Percentiles rank a stretch among this genome's conserved stretches.
These are phyloP conservation scores for Apiospora pterosperma DNA, from an alignment of 2,329 filamentous ascomycete species.

Conservation along the genomic window DNA sequence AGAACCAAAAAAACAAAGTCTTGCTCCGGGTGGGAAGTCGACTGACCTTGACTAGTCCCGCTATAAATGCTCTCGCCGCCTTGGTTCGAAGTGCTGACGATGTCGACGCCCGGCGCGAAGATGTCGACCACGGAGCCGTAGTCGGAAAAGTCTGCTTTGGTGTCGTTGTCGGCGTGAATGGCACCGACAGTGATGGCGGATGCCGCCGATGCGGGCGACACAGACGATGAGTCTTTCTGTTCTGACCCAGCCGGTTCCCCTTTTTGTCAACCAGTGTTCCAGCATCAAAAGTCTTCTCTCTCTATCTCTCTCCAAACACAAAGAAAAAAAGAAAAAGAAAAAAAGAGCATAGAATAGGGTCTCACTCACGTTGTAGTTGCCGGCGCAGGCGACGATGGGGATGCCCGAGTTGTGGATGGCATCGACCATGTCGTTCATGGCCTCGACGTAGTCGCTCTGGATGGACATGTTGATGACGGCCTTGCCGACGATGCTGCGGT, in stretches of 20 bases:
- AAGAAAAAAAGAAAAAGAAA: background rate
- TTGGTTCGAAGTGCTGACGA: constrained; percentile 1
- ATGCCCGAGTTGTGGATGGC: constrained; percentile 12
- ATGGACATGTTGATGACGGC: constrained; percentile 22
- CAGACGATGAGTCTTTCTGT: background rate
- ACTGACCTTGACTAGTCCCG: constrained; percentile 1
- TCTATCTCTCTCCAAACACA: no score
- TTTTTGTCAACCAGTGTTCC: background rate
- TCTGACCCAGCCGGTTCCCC: background rate
- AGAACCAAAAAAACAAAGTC: no score
- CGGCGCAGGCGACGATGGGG: constrained; percentile 16
- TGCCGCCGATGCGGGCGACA: constrained; percentile 15
- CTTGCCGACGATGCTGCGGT: constrained; percentile 14
- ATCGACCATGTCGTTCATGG: constrained; percentile 14
- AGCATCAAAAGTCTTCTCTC: no score
- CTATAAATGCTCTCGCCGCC: background rate
- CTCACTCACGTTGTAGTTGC: constrained; percentile 15
- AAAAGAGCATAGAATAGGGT: constrained; percentile 7
- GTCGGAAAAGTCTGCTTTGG: constrained; percentile 14
- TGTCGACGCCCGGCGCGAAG: constrained; percentile 13
- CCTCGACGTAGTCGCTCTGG: constrained; percentile 10
- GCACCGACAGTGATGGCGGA: constrained; percentile 18
- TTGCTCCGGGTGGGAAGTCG: no score
- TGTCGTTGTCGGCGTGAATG: constrained; percentile 8
- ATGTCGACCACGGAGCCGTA: constrained; percentile 15